Conservation (phyloP, 768 basidiomycete species). For the Rhodotorula kratochvilovae region DNA sequence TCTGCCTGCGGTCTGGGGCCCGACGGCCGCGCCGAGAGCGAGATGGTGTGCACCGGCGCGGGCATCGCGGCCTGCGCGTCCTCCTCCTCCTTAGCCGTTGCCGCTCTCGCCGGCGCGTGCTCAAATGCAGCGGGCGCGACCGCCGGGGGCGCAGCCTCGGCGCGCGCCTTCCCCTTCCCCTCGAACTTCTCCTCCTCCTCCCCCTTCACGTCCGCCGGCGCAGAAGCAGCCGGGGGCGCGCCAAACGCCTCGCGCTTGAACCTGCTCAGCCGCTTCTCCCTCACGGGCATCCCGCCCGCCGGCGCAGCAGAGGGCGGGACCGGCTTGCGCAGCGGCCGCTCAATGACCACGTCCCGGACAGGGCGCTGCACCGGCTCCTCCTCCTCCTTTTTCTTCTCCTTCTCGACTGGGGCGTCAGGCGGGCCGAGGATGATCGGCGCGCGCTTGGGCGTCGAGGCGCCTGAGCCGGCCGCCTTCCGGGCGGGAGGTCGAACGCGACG, state of each 20-base stretch:
- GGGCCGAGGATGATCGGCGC: conserved; percentile 29
- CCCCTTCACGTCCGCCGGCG: neutral
- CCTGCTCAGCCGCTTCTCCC: conserved; percentile 5
- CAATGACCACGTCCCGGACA: conserved; percentile 33
- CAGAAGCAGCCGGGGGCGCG: no score
- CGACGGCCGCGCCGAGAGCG: conserved; percentile 20
- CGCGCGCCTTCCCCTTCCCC: neutral
- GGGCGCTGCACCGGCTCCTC: conserved; percentile 9
- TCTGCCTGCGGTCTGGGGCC: neutral
- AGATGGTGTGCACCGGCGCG: conserved; percentile 34
- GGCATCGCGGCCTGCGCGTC: neutral
- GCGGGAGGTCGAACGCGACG: conserved; percentile 30
- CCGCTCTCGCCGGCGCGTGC: no score
- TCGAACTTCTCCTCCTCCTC: neutral
- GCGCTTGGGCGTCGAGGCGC: neutral
- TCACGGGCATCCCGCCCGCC: neutral
- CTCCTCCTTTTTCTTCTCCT: neutral
- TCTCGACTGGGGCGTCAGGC: neutral
- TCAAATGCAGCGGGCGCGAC: neutral
- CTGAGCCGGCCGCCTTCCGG: neutral
- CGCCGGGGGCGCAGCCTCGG: neutral
- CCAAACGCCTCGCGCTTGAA: conserved; percentile 6
- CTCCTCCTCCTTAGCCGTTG: neutral
- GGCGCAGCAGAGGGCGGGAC: neutral
- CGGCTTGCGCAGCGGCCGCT: conserved; percentile 22